These are phyloP conservation scores for Croton laevigatus DNA, from an alignment of 441 rosid genomes.

Conservation along the genomic window DNA sequence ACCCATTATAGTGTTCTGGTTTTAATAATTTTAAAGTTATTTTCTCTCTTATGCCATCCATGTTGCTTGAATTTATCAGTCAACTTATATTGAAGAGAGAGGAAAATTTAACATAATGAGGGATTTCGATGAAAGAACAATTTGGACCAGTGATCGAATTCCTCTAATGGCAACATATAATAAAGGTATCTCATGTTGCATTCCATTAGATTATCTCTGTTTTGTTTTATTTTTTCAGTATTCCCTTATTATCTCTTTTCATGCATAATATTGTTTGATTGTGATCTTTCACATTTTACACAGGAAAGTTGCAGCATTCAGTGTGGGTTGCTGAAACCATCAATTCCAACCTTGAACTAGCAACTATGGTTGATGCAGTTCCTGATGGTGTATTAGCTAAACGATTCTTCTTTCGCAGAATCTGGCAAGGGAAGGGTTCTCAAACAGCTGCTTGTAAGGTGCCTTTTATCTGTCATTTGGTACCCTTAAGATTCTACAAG, in stretches of 20 bases:
- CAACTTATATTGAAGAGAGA: constrained; percentile 80
- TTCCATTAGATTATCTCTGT: constrained; percentile 18
- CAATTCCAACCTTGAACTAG: constrained; percentile 57
- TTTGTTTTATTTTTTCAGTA: background rate
- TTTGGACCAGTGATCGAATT: constrained; percentile 88
- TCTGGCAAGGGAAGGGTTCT: constrained; percentile 97
- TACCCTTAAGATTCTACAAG: background rate
- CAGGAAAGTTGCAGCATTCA: constrained; percentile 97
- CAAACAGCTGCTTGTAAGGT: constrained; percentile 90
- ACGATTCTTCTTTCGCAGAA: constrained; percentile 71
- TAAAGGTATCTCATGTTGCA: constrained; percentile 52
- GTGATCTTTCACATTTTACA: constrained; percentile 23
- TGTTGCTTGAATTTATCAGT: constrained; percentile 41
- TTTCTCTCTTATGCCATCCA: background rate
- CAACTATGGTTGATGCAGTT: constrained; percentile 40
- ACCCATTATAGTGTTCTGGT: constrained; percentile 3
- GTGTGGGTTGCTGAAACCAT: constrained; percentile 79
- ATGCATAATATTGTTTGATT: constrained; percentile 21
- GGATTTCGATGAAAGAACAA: constrained; percentile 87
- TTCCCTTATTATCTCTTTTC: constrained; percentile 13
- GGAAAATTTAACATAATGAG: constrained; percentile 77
- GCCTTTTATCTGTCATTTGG: constrained; percentile 24
- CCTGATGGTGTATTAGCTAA: constrained; percentile 54
- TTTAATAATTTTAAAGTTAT: constrained; percentile 6
- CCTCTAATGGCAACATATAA: constrained; percentile 91